A percentile compares a stretch with the other conserved stretches of the same genome.
Evolutionary conservation across 768 basidiomycete species (phyloP).

Genomic region (Lactifluus echinatus): DNA sequence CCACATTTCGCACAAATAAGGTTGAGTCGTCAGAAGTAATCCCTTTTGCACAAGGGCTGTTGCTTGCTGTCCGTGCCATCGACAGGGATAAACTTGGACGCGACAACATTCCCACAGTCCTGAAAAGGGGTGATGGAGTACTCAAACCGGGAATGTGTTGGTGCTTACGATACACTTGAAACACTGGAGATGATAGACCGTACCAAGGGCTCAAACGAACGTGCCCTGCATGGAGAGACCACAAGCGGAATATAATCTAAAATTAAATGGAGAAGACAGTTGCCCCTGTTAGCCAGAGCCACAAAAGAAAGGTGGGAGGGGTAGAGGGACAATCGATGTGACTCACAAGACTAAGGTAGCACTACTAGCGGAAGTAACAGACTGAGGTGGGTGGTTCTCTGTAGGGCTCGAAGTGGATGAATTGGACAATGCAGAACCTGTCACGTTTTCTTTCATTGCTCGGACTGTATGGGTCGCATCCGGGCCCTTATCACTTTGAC

Average conservation of each 20-base stretch:
- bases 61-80: slow-evolving; percentile 85
- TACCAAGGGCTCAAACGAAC: slow-evolving; percentile 90
- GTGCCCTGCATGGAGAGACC: slow-evolving; percentile 85
- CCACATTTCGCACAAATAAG: slow-evolving; percentile 96
- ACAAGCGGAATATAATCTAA: slow-evolving; percentile 70
- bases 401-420: slow-evolving; percentile 46
- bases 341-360: slow-evolving; percentile 31
- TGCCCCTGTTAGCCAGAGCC: neutral
- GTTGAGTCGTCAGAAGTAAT: slow-evolving; percentile 93
- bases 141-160: slow-evolving; percentile 7
- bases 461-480: too few relatives aligned
- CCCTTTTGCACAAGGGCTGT: slow-evolving; percentile 93
- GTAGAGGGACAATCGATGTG: neutral
- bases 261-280: slow-evolving; percentile 1
- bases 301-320: neutral
- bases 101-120: slow-evolving; percentile 96
- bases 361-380: slow-evolving; percentile 50
- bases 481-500: too few relatives aligned
- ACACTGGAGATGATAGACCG: slow-evolving; percentile 94
- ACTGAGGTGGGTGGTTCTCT: slow-evolving; percentile 32
- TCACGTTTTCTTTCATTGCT: too few relatives aligned
- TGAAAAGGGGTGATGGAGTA: slow-evolving; percentile 27
- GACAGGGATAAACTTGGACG: slow-evolving; percentile 97
- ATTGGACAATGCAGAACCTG: slow-evolving; percentile 45
- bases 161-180: slow-evolving; percentile 89